phyloP scores from a whole-genome alignment of 345 rosid species.

The Populus simonii region DNA sequence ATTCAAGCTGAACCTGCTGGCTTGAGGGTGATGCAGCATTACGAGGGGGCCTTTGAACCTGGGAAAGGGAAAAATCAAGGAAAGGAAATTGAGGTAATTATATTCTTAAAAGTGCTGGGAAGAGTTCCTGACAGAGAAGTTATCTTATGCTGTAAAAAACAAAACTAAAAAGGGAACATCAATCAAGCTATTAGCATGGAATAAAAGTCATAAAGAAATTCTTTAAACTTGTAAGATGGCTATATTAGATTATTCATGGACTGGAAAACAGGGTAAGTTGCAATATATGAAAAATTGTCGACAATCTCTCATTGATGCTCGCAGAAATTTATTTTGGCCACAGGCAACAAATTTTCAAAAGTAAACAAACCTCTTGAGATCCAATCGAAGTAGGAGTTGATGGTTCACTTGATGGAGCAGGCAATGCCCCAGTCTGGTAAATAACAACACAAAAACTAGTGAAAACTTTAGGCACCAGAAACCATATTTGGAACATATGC shows the following conservation, averaged over 20 bases:
- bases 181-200: not conserved
- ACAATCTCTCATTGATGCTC: not conserved
- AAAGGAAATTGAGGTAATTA: not conserved
- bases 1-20: constrained; percentile 37
- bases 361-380: constrained; percentile 46
- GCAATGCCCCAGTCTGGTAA: constrained; percentile 49
- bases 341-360: not conserved
- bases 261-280: not conserved
- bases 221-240: not conserved
- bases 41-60: constrained; percentile 33
- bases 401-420: constrained; percentile 41
- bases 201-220: not conserved
- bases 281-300: not conserved
- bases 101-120: not conserved
- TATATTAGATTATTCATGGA: not conserved
- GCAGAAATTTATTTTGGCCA: not conserved
- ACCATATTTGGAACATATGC: constrained; percentile 1
- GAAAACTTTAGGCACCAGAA: not conserved
- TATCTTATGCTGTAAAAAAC: not conserved
- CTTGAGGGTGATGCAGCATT: constrained; percentile 32
- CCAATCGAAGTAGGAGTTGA: constrained; percentile 32
- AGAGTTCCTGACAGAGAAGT: not conserved
- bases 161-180: not conserved
- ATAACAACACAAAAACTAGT: constrained; percentile 16
- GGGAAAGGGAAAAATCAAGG: constrained; percentile 5